A percentile compares a stretch with the other conserved stretches of the same genome.
phyloP scores from a whole-genome alignment of 2,329 filamentous ascomycete species.

The Venturiaceae sp. region DNA sequence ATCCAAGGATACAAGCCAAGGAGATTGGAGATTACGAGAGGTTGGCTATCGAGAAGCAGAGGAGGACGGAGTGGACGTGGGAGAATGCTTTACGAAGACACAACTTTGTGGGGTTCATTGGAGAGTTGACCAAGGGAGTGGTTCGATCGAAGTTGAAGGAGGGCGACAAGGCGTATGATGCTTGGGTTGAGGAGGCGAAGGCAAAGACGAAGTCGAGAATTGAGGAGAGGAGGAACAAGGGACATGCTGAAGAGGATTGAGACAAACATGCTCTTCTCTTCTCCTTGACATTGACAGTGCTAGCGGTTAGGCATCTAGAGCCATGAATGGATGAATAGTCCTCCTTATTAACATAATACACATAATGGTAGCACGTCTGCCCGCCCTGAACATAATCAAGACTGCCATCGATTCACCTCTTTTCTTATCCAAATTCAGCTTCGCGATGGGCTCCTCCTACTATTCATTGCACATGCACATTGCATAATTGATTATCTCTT shows the following conservation, averaged over 20 bases:
- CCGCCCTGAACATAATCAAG: too few species aligned
- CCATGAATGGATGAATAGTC: too few species aligned
- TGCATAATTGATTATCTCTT: too few species aligned
- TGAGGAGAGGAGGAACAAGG: conserved; percentile 32
- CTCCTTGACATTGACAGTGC: too few species aligned
- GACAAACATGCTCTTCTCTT: not conserved
- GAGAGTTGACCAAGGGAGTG: conserved; percentile 80
- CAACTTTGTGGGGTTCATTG: conserved; percentile 94
- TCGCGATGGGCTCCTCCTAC: too few species aligned
- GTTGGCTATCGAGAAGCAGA: conserved; percentile 69
- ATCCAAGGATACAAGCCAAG: conserved; percentile 64
- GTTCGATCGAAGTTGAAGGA: conserved; percentile 62
- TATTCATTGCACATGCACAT: too few species aligned
- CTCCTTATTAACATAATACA: too few species aligned
- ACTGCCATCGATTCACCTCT: too few species aligned
- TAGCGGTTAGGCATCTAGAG: too few species aligned
- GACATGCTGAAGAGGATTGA: conserved; percentile 14
- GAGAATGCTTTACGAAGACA: conserved; percentile 87
- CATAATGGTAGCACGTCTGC: too few species aligned
- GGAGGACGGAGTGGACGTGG: conserved; percentile 81
- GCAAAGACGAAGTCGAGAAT: conserved; percentile 42
- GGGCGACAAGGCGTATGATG: conserved; percentile 55
- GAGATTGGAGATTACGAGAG: conserved; percentile 77
- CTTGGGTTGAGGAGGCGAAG: conserved; percentile 63
- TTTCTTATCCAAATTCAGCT: too few species aligned